A percentile compares a stretch with the other conserved stretches of the same genome.
Evolutionary conservation across 2,329 filamentous ascomycete genomes (phyloP).

Genomic region (Diplodia intermedia): DNA sequence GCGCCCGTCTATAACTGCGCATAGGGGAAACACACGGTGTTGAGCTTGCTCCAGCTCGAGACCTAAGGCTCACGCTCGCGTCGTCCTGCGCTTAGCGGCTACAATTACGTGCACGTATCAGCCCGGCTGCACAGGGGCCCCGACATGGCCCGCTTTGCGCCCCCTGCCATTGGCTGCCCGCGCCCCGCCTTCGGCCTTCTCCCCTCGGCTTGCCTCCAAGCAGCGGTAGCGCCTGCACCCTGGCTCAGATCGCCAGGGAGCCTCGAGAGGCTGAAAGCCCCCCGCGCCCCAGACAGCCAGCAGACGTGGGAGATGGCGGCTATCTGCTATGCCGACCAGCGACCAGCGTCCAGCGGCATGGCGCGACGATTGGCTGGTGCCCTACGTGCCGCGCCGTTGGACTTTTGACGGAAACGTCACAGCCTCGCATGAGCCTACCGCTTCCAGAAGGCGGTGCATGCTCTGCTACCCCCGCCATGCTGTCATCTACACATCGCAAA

Average conservation of each 20-base stretch:
- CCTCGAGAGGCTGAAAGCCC: slow-evolving; percentile 26
- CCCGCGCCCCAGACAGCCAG: background rate
- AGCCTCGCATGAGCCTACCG: slow-evolving; percentile 6
- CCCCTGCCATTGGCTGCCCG: slow-evolving; percentile 11
- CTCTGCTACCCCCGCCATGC: slow-evolving; percentile 2
- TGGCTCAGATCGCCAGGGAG: slow-evolving; percentile 27
- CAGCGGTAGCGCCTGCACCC: slow-evolving; percentile 22
- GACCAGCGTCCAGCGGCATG: too few relatives aligned
- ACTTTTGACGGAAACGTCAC: background rate
- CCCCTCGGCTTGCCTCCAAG: slow-evolving; percentile 17
- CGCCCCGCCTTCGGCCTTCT: slow-evolving; percentile 21
- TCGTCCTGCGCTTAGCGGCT: slow-evolving; percentile 38
- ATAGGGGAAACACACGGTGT: slow-evolving; percentile 37
- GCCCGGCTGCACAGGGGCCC: slow-evolving; percentile 20
- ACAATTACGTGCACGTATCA: slow-evolving; percentile 31
- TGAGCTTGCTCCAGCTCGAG: slow-evolving; percentile 27
- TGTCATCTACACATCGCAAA: slow-evolving; percentile 1
- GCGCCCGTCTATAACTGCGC: slow-evolving; percentile 38
- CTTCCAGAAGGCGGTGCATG: background rate
- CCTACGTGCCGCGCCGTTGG: background rate
- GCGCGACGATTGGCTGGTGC: slow-evolving; percentile 1
- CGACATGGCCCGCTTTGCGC: slow-evolving; percentile 8
- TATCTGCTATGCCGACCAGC: background rate
- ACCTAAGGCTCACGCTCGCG: slow-evolving; percentile 19
- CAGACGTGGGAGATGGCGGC: background rate